A percentile compares a stretch with the other conserved stretches of the same genome.
phyloP scores from a whole-genome alignment of 2,329 filamentous ascomycete species.

The Lithohypha guttulata region DNA sequence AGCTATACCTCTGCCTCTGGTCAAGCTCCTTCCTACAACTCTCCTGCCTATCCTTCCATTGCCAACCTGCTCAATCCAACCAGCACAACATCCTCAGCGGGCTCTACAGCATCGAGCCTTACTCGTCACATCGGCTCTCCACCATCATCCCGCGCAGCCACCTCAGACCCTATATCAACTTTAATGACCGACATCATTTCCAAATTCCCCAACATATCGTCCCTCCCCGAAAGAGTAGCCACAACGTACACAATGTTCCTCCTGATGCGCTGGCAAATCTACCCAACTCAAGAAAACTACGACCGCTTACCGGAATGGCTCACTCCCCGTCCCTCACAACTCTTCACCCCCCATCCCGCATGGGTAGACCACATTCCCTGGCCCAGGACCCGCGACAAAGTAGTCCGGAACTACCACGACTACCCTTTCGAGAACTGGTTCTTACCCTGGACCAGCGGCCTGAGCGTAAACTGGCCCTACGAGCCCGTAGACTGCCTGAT shows the following conservation, averaged over 20 bases:
- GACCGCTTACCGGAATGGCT: slow-evolving; percentile 65
- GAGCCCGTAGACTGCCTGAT: slow-evolving; percentile 60
- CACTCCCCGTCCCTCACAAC: slow-evolving; percentile 54
- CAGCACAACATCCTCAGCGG: slow-evolving; percentile 24
- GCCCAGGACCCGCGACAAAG: slow-evolving; percentile 60
- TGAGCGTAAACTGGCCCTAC: slow-evolving; percentile 78
- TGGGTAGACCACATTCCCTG: slow-evolving; percentile 81
- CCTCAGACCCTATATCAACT: slow-evolving; percentile 62
- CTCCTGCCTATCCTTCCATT: slow-evolving; percentile 69
- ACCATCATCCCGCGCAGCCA: neutral
- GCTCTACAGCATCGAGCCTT: neutral
- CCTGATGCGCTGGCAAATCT: slow-evolving; percentile 74
- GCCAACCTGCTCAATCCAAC: slow-evolving; percentile 63
- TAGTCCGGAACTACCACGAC: slow-evolving; percentile 44
- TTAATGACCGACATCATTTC: slow-evolving; percentile 75
- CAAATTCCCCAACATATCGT: slow-evolving; percentile 69
- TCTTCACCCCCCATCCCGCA: slow-evolving; percentile 57
- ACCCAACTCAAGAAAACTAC: slow-evolving; percentile 68
- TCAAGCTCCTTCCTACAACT: slow-evolving; percentile 51
- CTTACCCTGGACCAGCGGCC: slow-evolving; percentile 64
- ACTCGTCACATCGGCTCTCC: slow-evolving; percentile 31
- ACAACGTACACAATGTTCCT: slow-evolving; percentile 81
- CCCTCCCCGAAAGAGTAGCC: slow-evolving; percentile 72
- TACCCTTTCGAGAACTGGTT: slow-evolving; percentile 73
- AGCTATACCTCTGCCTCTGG: slow-evolving; percentile 48